Base-by-base conservation (phyloP, 2,329 filamentous ascomycete genomes). In the Ceratocystis destructans region DNA sequence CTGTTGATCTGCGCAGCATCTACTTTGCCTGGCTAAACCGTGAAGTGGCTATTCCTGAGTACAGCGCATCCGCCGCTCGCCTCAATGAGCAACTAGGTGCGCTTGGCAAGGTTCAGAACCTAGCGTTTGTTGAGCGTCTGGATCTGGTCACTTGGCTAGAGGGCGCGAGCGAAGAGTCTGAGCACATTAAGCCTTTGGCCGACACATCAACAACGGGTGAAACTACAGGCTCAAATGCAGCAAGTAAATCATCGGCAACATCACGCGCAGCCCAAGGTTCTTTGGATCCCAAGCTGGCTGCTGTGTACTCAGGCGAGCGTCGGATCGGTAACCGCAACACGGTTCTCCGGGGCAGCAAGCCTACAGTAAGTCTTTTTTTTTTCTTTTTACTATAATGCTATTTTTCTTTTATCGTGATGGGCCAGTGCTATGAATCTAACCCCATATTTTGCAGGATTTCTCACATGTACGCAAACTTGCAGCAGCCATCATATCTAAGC, bases 11-110 rank as follows among this genome's bases (percentile, higher is more conserved):
- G 71, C 90, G 94, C 73, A 94, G 88, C 74, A 93, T 96, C 76
- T 96, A 93, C 79, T 96, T 97, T 74, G 91, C 91, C 66, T 99
- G 91, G 90, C 81, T 89, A 72, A 95, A 96, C 77, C 90, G 91
- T 75, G 93, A 97, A 78, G 85, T 88, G 66, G 85, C 88, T 65
- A 91, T 96, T 70, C 88, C 89, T 10, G 90, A 96, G 71, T 97
- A 97, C 81, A 94, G 96, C 76, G 84, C 88, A 31, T 87, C 88
- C 0, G 89, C 90, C 15, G 86, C 88, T 71, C 82, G 86, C 70
- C 81, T 97, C 66, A 96, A 96, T 74, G 86, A 89, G 63, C 86
- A 90, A 72, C 80, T 96, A 41, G 80, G 79, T 3, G 79, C 79
- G 1, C 84, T 83, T 20, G 80, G 80, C 10, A 84, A 85, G 70